Evolutionary conservation across 371 early-diverging fungal genomes (phyloP), one percentile per base, ranked within the genome.

Genomic region (Capillidium heterosporum): DNA sequence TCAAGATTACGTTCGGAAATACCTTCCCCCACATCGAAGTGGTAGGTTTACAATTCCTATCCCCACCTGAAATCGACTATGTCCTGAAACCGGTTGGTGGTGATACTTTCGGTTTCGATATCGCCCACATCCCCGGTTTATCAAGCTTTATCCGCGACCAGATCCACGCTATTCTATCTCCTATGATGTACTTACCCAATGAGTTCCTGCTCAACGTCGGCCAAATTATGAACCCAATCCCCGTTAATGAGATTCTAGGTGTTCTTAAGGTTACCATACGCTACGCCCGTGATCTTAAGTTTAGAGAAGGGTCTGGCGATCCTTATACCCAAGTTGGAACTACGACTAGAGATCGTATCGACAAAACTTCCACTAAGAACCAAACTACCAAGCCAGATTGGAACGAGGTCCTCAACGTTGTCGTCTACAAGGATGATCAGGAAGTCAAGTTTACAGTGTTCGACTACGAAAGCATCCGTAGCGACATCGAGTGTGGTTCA

Each of bases 51-150:
- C 80, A 82, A 57, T 90, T 99, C 66, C 65, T 92, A 59, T 86
- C 89, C 59, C 76, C 78, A 24, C 99, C 99, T 21, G 62, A 65
- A 11, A 80, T 99, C 57, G 93, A 96, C 68, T 99, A 96, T 74
- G 81, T 82, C 17, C 76, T 98, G 40, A 84, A 89, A 61, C 99
- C 99, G 0, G 65, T 85, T 64, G 81, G 98, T 68, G 82, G 81
- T 68, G 77, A 97, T 55, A 82, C 84, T 24, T 78, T 81, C 69
- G 82, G 88, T 23, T 76, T 88, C 59, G 89, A 88, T 67, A 81
- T 88, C 62, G 81, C 80, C 24, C 71, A 82, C 62, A 78, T 78
- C 51, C 90, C 90, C 19, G 91, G 89, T 0, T 65, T 91, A 61
- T 77, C 76, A 56, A 66, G 76, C 3, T 87, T 89, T 61, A 84